Evolutionary conservation across 805 yeast species (phyloP), one percentile per base, ranked within the genome.

Genomic region (Candida manassasensis): DNA sequence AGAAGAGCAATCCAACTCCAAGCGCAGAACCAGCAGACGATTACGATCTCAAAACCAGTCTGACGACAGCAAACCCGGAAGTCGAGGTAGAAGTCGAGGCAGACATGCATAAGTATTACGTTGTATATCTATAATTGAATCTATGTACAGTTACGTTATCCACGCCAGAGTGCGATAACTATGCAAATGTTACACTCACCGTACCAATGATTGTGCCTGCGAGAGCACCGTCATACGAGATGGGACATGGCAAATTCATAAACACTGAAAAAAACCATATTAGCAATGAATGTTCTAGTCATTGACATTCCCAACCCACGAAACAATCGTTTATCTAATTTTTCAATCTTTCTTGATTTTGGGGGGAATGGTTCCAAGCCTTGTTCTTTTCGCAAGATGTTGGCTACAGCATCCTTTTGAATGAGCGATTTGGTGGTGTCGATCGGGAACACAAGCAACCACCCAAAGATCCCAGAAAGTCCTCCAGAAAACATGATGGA

Each of bases 221-320:
- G n/a, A n/a, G n/a, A n/a, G n/a, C n/a, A n/a, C 27, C 3, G 15
- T 50, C 42, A 75, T 10, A 66, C 64, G 32, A 79, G 53, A 43
- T 75, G 67, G 32, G 65, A 64, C 86, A 84, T 79, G 35, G 81
- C 56, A 43, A 69, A 72, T 55, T 85, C 95, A 58, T 74, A 86
- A 11, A 74, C 59, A 22, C 86, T 71, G 57, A 86, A 86, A 53
- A 86, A 84, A 6, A 80, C 79, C 73, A 82, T 73, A 41, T 86
- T 86, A 10, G 80, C 82, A 36, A 82, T 48, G 34, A 86, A 75
- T 0, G 93, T 79, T 41, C 95, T 69, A 7, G 79, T 63, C 18
- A 83, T 62, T 9, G 89, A 81, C 18, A 86, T 84, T 2, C 87
- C 85, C 29, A 86, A 61, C 0, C 95, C 95, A 34, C 87, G 67